A percentile compares a stretch with the other conserved stretches of the same genome.
Evolutionary conservation across 2,329 filamentous ascomycete species (phyloP).

Genomic region (Fusarium mexicanum): DNA sequence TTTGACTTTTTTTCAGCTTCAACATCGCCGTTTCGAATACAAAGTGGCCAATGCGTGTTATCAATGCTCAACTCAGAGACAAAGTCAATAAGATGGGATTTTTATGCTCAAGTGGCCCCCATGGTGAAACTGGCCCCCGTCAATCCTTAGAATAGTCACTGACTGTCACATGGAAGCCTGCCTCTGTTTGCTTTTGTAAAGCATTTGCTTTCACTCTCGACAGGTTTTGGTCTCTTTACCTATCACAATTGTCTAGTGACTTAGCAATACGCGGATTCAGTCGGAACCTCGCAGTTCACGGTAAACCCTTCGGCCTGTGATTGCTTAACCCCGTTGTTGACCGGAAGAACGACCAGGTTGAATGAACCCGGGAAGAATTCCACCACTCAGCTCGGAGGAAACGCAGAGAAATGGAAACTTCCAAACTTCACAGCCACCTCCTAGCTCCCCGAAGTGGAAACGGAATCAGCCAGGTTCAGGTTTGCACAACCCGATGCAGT

Average conservation of each 20-base stretch:
- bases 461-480: constrained; percentile 10
- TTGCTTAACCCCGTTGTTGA: not conserved
- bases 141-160: not conserved
- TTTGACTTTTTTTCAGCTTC: not conserved
- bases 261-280: not conserved
- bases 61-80: not conserved
- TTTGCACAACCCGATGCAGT: constrained; percentile 13
- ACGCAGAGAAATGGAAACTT: constrained; percentile 8
- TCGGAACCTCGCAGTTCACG: not conserved
- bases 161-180: not conserved
- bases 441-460: constrained; percentile 9
- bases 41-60: not conserved
- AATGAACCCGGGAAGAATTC: constrained; percentile 1
- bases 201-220: no score
- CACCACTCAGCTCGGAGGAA: constrained; percentile 28
- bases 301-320: not conserved
- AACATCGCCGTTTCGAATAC: not conserved
- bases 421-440: constrained; percentile 13
- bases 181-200: not conserved
- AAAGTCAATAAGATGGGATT: not conserved
- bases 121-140: constrained; percentile 22
- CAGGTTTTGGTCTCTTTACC: not conserved
- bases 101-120: not conserved
- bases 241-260: not conserved
- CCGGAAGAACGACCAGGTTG: not conserved